Evolutionary conservation across 176 grass and related monocot species (phyloP).

Genomic region (Juncus effusus): DNA sequence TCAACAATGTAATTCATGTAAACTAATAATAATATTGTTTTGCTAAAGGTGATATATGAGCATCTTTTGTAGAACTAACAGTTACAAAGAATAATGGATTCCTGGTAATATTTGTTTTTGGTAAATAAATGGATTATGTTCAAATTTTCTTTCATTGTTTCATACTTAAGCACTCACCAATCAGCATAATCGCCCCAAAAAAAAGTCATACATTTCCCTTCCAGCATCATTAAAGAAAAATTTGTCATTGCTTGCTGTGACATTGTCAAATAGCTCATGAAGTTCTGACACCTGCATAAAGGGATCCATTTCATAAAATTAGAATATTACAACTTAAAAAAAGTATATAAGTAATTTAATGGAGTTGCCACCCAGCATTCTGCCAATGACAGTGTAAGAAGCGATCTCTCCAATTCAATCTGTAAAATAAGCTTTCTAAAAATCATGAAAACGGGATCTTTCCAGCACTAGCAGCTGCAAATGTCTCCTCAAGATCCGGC

Average conservation of each 20-base stretch:
- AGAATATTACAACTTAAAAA: conserved; percentile 8
- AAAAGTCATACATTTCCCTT: conserved; percentile 96
- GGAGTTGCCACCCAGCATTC: conserved; percentile 93
- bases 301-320: conserved; percentile 27
- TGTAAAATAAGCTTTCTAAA: conserved; percentile 27
- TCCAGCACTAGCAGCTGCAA: conserved; percentile 1
- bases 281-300: conserved; percentile 77
- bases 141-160: conserved; percentile 1
- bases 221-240: conserved; percentile 98
- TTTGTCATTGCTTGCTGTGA: conserved; percentile 83
- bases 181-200: conserved; percentile 98
- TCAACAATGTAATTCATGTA: too few species aligned
- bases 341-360: conserved; percentile 26
- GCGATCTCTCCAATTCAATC: conserved; percentile 68
- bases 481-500: background rate
- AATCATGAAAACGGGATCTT: background rate
- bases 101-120: too few species aligned
- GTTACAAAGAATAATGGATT: too few species aligned
- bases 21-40: too few species aligned
- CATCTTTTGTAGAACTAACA: too few species aligned
- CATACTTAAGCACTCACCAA: conserved; percentile 49
- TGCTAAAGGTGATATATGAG: too few species aligned
- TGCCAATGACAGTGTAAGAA: conserved; percentile 66
- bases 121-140: too few species aligned
- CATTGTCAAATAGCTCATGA: conserved; percentile 80